These are phyloP conservation scores for Oryza australiensis DNA, from an alignment of 176 grass and related monocot genomes.

Conservation along the genomic window DNA sequence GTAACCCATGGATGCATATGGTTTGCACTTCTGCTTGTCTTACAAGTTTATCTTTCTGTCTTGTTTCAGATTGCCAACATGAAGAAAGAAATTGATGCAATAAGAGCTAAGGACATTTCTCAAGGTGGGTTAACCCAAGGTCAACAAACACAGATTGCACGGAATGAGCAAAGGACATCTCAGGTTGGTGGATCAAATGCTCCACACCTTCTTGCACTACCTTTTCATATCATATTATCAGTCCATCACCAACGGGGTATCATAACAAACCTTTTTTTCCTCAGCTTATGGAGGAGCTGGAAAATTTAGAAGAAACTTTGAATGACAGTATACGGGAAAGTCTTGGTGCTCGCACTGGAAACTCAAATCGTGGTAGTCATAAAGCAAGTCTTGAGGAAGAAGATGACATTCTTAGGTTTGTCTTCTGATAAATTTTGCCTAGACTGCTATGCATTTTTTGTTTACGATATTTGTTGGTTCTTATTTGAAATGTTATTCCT, in stretches of 20 bases:
- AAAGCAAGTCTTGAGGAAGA: slow-evolving; percentile 76
- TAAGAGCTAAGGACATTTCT: slow-evolving; percentile 87
- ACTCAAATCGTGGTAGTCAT: slow-evolving; percentile 45
- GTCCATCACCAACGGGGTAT: not conserved
- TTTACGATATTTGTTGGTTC: not conserved
- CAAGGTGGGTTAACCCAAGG: slow-evolving; percentile 99
- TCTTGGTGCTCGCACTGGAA: slow-evolving; percentile 85
- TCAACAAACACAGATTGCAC: slow-evolving; percentile 98
- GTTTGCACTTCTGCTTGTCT: slow-evolving; percentile 23
- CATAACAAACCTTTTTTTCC: slow-evolving; percentile 32
- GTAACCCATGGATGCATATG: not conserved
- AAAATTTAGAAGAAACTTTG: slow-evolving; percentile 96
- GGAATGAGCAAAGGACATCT: slow-evolving; percentile 93
- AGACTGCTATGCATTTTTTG: not conserved
- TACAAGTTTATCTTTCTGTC: slow-evolving; percentile 20
- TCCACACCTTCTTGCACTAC: not conserved
- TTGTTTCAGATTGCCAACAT: slow-evolving; percentile 80
- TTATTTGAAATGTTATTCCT: not conserved
- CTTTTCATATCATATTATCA: slow-evolving; percentile 22
- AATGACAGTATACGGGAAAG: slow-evolving; percentile 98
- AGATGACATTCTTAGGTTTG: slow-evolving; percentile 68
- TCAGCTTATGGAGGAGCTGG: slow-evolving; percentile 95
- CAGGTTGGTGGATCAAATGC: slow-evolving; percentile 52
- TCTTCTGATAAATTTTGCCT: slow-evolving; percentile 31
- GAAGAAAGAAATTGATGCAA: slow-evolving; percentile 99